Conservation (phyloP, 495 filamentous ascomycete species). For the Penicillium samsonianum region DNA sequence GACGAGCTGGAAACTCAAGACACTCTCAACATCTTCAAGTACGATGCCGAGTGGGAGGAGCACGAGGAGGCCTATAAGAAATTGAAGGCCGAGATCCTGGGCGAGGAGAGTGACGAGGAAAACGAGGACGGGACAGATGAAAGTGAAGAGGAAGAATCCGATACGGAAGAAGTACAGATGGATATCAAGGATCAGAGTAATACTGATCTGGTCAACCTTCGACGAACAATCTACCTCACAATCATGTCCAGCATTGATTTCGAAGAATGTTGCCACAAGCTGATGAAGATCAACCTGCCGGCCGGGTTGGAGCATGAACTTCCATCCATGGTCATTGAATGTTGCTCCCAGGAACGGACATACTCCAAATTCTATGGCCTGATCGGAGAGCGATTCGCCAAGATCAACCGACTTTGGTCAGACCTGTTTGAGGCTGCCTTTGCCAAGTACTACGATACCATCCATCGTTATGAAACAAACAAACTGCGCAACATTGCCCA, state of each 20-base stretch:
- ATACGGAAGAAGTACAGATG: constrained; percentile 68
- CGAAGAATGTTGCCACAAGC: constrained; percentile 93
- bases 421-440: constrained; percentile 89
- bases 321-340: constrained; percentile 95
- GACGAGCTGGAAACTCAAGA: constrained; percentile 84
- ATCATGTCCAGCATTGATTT: constrained; percentile 95
- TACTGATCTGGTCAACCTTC: constrained; percentile 88
- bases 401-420: constrained; percentile 91
- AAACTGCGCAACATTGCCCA: constrained; percentile 89
- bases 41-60: constrained; percentile 83
- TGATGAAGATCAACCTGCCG: constrained; percentile 89
- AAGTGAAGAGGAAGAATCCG: constrained; percentile 79
- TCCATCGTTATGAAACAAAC: constrained; percentile 95
- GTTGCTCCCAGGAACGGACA: constrained; percentile 90
- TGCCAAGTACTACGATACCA: constrained; percentile 92
- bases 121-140: constrained; percentile 71
- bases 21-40: constrained; percentile 91
- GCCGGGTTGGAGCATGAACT: constrained; percentile 86
- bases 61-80: constrained; percentile 88
- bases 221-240: constrained; percentile 93
- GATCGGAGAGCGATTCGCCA: constrained; percentile 91
- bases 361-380: constrained; percentile 96
- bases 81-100: constrained; percentile 89
- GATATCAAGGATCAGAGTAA: constrained; percentile 99
- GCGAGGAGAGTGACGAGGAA: constrained; percentile 79